Conservation (phyloP, 1,284 basidiomycete genomes). For the Marasmius fiardii region DNA sequence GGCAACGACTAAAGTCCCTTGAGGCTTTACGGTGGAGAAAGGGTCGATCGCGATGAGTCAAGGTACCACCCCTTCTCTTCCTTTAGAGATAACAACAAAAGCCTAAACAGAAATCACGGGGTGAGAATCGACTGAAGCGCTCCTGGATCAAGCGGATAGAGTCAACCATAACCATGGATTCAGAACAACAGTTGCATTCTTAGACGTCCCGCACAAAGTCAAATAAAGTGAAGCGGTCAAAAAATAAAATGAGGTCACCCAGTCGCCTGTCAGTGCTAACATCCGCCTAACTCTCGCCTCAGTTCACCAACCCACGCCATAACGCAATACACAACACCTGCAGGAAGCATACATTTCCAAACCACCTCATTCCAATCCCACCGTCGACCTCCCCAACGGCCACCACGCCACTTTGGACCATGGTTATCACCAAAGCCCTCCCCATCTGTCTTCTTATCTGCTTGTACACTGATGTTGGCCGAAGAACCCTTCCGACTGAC, state of each 20-base stretch:
- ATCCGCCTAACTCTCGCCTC: constrained; percentile 37
- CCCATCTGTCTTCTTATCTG: constrained; percentile 8
- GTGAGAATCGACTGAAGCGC: too few relatives aligned
- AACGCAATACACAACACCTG: constrained; percentile 68
- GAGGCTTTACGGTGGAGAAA: too few relatives aligned
- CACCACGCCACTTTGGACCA: constrained; percentile 39
- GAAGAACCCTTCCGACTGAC: background rate
- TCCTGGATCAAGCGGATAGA: too few relatives aligned
- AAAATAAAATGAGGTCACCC: background rate
- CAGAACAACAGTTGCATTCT: too few relatives aligned
- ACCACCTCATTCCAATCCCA: constrained; percentile 78
- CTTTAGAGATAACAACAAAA: too few relatives aligned
- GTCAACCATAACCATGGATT: too few relatives aligned
- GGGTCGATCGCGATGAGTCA: too few relatives aligned
- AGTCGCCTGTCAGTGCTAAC: constrained; percentile 18
- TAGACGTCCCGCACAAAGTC: too few relatives aligned
- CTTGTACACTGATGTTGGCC: background rate
- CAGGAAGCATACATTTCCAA: constrained; percentile 64
- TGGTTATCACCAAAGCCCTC: constrained; percentile 24
- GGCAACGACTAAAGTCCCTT: too few relatives aligned
- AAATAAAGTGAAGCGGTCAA: too few relatives aligned
- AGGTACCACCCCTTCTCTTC: too few relatives aligned
- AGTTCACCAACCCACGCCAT: constrained; percentile 70
- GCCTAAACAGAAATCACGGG: too few relatives aligned
- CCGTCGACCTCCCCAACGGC: constrained; percentile 49